These are phyloP conservation scores for Fusarium odoratissimum DNA, from an alignment of 2,329 filamentous ascomycete genomes.

Conservation along the genomic window DNA sequence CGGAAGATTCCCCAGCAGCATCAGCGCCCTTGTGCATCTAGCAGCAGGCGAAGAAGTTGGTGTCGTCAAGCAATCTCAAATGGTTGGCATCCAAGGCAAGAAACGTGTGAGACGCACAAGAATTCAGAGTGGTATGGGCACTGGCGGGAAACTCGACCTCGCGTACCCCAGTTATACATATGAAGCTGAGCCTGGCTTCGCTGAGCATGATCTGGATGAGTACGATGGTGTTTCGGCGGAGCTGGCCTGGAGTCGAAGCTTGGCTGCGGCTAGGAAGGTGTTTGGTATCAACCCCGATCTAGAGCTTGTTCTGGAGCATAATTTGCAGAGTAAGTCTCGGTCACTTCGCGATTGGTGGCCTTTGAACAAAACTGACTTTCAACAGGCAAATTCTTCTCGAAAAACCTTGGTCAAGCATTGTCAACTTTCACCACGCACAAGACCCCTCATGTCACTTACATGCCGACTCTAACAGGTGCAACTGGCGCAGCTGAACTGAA, in stretches of 20 bases:
- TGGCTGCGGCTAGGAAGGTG: conserved; percentile 68
- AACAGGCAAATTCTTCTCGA: conserved; percentile 65
- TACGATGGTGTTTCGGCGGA: conserved; percentile 72
- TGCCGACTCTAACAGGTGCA: conserved; percentile 73
- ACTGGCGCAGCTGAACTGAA: conserved; percentile 69
- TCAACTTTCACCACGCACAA: conserved; percentile 69
- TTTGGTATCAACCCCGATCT: conserved; percentile 73
- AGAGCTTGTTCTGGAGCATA: conserved; percentile 73
- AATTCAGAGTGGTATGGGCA: conserved; percentile 53
- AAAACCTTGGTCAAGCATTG: conserved; percentile 70
- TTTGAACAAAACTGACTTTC: neutral
- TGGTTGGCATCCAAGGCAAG: conserved; percentile 60
- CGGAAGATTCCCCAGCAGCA: conserved; percentile 54
- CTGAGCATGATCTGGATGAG: conserved; percentile 75
- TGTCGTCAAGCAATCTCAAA: conserved; percentile 56
- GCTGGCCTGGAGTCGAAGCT: conserved; percentile 76
- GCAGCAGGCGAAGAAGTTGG: conserved; percentile 53
- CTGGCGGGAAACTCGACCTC: conserved; percentile 50
- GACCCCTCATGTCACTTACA: conserved; percentile 75
- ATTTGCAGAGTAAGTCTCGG: conserved; percentile 64
- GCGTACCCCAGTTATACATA: conserved; percentile 57
- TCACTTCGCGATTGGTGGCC: accelerated
- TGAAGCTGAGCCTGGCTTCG: conserved; percentile 71
- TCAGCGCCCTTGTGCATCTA: conserved; percentile 56
- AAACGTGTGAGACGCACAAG: conserved; percentile 49